Percentiles rank a stretch among this genome's conserved stretches.
These are phyloP conservation scores for Harrya chromipes DNA, from an alignment of 768 basidiomycete genomes.

Conservation along the genomic window DNA sequence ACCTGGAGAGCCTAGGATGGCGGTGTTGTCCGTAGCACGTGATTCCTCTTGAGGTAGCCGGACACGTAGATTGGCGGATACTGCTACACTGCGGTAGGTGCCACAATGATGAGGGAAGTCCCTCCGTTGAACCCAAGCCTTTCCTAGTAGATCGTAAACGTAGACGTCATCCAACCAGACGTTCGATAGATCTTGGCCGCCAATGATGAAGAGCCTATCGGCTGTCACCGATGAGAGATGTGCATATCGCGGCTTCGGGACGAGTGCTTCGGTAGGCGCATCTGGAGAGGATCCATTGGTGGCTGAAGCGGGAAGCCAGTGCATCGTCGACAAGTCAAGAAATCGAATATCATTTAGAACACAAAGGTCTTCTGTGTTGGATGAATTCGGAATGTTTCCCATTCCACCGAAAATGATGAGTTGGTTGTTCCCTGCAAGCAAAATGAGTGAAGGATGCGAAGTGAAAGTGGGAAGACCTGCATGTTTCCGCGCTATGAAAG, in stretches of 20 bases:
- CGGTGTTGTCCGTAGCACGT: constrained; percentile 37
- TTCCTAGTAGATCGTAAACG: constrained; percentile 74
- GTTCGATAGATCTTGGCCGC: constrained; percentile 92
- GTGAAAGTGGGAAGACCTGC: constrained; percentile 36
- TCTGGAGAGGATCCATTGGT: constrained; percentile 31
- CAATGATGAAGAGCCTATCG: constrained; percentile 85
- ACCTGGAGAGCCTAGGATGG: constrained; percentile 53
- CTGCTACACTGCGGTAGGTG: constrained; percentile 91
- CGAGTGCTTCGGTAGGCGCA: constrained; percentile 43
- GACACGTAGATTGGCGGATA: constrained; percentile 66
- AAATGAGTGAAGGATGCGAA: constrained; percentile 10
- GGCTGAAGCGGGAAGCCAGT: constrained; percentile 60
- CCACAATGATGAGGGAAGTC: constrained; percentile 93
- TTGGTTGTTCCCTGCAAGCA: constrained; percentile 68
- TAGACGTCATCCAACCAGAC: constrained; percentile 93
- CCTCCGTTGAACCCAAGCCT: constrained; percentile 76
- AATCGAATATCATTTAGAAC: constrained; percentile 93
- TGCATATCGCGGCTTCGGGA: constrained; percentile 89
- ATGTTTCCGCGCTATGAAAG: constrained; percentile 91
- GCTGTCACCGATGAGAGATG: constrained; percentile 88
- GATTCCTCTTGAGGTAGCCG: constrained; percentile 65
- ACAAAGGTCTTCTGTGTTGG: constrained; percentile 75
- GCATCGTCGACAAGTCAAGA: constrained; percentile 68
- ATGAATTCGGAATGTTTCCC: constrained; percentile 73
- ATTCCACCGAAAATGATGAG: constrained; percentile 95